phyloP scores from a whole-genome alignment of 2,329 filamentous ascomycete genomes.

The Ceratocystis eucalypticola region DNA sequence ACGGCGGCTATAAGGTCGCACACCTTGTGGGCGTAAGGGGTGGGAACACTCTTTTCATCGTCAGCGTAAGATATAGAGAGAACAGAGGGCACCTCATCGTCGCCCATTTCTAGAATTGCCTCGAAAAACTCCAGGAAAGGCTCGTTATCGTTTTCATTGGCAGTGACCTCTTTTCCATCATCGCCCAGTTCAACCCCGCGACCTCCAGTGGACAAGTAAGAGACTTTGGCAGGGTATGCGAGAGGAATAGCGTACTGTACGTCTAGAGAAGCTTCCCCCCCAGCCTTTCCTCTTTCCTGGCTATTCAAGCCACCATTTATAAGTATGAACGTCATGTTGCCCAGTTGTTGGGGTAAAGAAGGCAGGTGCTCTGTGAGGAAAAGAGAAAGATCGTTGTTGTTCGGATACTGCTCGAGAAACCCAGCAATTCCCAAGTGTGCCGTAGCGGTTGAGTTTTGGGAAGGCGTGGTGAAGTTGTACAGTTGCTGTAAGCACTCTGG shows the following conservation, averaged over 20 bases:
- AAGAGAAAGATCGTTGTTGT: constrained; percentile 30
- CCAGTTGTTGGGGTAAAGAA: constrained; percentile 26
- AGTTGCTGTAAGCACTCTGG: constrained; percentile 32
- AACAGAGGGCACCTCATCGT: constrained; percentile 39
- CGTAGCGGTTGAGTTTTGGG: constrained; percentile 19
- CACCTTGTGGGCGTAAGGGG: constrained; percentile 37
- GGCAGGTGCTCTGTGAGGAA: constrained; percentile 30
- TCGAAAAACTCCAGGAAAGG: constrained; percentile 43
- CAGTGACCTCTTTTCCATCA: constrained; percentile 27
- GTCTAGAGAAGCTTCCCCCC: constrained; percentile 36
- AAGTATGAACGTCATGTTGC: constrained; percentile 31
- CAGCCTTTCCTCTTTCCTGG: constrained; percentile 28
- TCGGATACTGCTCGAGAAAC: constrained; percentile 37
- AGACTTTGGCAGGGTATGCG: constrained; percentile 32
- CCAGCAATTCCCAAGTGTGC: constrained; percentile 34
- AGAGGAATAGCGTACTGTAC: constrained; percentile 36
- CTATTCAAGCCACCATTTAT: constrained; percentile 35
- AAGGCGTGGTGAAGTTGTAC: constrained; percentile 33
- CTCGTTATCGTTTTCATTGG: constrained; percentile 34
- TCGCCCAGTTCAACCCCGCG: constrained; percentile 31
- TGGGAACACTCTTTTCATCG: constrained; percentile 42
- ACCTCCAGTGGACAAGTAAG: constrained; percentile 35
- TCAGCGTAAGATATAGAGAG: constrained; percentile 46
- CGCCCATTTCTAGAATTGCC: constrained; percentile 33
- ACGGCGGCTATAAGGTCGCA: constrained; percentile 42